Conservation (phyloP, 2,329 filamentous ascomycete species). For the Fusarium odoratissimum region DNA sequence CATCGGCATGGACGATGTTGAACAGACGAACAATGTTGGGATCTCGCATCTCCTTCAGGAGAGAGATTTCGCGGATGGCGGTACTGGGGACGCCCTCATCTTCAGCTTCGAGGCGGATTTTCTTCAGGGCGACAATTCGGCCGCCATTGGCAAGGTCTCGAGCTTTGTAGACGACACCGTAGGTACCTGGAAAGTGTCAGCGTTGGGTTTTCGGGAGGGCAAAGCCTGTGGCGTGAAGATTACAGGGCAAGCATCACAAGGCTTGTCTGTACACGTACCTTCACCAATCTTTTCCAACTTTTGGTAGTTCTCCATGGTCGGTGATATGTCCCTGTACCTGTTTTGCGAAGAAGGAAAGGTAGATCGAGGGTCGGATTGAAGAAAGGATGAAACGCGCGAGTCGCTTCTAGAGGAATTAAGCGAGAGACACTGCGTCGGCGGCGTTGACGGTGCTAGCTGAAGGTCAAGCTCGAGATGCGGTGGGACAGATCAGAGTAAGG, state of each 20-base stretch:
- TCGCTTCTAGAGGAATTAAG: conserved; percentile 15
- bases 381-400: conserved; percentile 20
- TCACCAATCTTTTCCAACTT: conserved; percentile 97
- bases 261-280: conserved; percentile 65
- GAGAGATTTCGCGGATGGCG: conserved; percentile 92
- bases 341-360: conserved; percentile 14
- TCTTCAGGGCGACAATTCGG: conserved; percentile 92
- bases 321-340: conserved; percentile 5
- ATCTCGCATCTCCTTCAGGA: conserved; percentile 94
- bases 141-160: conserved; percentile 84
- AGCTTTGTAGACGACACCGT: conserved; percentile 95
- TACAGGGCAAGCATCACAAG: neutral
- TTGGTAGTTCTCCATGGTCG: conserved; percentile 90
- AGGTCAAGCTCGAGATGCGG: conserved; percentile 7
- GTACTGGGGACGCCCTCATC: conserved; percentile 94
- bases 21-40: conserved; percentile 88
- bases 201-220: neutral
- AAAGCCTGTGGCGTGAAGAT: conserved; percentile 3
- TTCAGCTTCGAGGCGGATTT: conserved; percentile 94
- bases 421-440: conserved; percentile 36
- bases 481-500: neutral
- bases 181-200: conserved; percentile 73
- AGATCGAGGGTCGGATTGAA: conserved; percentile 14
- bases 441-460: conserved; percentile 11
- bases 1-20: conserved; percentile 95